A percentile compares a stretch with the other conserved stretches of the same genome.
Evolutionary conservation across 371 early-diverging fungal genomes (phyloP).

Genomic region (Vairimorpha necatrix): DNA sequence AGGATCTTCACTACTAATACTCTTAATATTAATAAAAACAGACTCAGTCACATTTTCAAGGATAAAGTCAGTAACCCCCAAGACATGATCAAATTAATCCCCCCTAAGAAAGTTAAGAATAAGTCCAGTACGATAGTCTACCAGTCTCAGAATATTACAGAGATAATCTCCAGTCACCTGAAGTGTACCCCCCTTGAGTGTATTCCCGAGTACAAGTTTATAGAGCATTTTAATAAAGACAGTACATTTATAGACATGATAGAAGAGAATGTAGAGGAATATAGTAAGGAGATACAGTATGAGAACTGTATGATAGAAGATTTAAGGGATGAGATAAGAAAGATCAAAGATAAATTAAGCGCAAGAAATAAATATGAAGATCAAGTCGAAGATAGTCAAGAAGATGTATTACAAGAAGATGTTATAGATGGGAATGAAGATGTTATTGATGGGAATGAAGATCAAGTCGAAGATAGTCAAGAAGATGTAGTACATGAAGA

Average conservation of each 20-base stretch:
- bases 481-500: not conserved
- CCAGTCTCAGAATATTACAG: conserved; percentile 20
- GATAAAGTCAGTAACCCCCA: conserved; percentile 84
- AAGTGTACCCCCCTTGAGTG: conserved; percentile 19
- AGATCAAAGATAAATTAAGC: not conserved
- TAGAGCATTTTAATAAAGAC: conserved; percentile 37
- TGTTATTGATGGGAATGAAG: not conserved
- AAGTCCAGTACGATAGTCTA: not conserved
- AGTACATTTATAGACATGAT: conserved; percentile 27
- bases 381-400: not conserved
- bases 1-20: not conserved
- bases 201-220: conserved; percentile 8
- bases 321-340: conserved; percentile 24
- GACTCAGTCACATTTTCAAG: conserved; percentile 66
- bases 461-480: not conserved
- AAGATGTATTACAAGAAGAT: not conserved
- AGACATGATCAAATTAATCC: conserved; percentile 75
- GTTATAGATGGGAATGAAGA: not conserved
- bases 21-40: conserved; percentile 4
- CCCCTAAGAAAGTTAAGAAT: conserved; percentile 59
- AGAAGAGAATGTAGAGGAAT: conserved; percentile 1
- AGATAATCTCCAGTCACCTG: conserved; percentile 9
- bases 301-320: conserved; percentile 17
- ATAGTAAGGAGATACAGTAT: conserved; percentile 9
- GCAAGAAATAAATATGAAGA: not conserved